A percentile compares a stretch with the other conserved stretches of the same genome.
These are phyloP conservation scores for Mucor racemosus DNA, from an alignment of 371 early-diverging fungal species.

Conservation along the genomic window DNA sequence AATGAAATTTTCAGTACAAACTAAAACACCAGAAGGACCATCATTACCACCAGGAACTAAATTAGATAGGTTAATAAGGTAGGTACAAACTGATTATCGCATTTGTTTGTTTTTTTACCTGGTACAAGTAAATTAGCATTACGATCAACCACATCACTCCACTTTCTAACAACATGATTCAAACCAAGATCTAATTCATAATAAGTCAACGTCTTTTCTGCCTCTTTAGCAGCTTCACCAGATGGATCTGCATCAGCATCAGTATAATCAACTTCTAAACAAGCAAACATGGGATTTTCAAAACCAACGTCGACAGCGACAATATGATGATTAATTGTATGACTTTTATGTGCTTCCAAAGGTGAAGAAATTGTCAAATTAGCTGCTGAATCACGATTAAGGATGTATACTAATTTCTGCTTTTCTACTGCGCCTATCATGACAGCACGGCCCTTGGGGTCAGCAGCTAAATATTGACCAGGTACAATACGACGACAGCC, in stretches of 20 bases:
- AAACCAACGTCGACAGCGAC: conserved; percentile 97
- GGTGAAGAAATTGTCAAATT: conserved; percentile 94
- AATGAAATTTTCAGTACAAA: conserved; percentile 90
- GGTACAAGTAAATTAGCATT: conserved; percentile 84
- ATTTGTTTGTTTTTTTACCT: conserved; percentile 38
- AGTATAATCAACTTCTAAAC: conserved; percentile 86
- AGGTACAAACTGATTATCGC: no score
- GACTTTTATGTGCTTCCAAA: conserved; percentile 89
- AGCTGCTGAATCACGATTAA: conserved; percentile 90
- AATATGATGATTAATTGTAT: conserved; percentile 75
- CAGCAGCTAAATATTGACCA: conserved; percentile 94
- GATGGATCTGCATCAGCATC: conserved; percentile 86
- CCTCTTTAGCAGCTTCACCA: conserved; percentile 74
- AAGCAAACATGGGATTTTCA: conserved; percentile 97
- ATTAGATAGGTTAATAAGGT: not conserved
- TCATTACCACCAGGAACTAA: conserved; percentile 90
- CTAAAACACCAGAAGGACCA: conserved; percentile 97
- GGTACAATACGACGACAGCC: conserved; percentile 92
- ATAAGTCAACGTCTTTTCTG: conserved; percentile 88
- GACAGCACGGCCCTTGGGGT: conserved; percentile 96
- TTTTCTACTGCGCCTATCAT: conserved; percentile 96
- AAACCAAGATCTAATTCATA: conserved; percentile 98
- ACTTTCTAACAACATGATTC: conserved; percentile 96
- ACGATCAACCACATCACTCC: conserved; percentile 83
- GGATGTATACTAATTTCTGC: conserved; percentile 93